A percentile compares a stretch with the other conserved stretches of the same genome.
These are phyloP conservation scores for Malus orientalis DNA, from an alignment of 306 rosid genomes.

Conservation along the genomic window DNA sequence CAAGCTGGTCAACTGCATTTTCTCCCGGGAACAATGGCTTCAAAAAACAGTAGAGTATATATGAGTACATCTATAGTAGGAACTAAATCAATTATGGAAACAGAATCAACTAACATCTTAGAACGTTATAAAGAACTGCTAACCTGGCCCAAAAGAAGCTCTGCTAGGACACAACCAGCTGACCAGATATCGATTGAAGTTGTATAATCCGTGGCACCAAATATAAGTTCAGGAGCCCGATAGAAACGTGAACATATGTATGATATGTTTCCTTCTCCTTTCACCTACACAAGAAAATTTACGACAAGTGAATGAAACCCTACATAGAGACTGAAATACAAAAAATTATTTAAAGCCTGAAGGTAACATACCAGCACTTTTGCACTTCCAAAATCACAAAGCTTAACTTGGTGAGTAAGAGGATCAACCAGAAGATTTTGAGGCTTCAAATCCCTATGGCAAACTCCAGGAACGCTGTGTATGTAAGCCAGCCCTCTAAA, in stretches of 20 bases:
- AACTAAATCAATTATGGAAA: background rate
- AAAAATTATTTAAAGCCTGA: background rate
- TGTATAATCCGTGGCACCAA: conserved; percentile 94
- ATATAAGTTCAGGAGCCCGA: conserved; percentile 94
- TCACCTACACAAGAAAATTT: conserved; percentile 42
- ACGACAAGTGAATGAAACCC: conserved; percentile 16
- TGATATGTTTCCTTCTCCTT: conserved; percentile 88
- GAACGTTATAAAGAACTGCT: conserved; percentile 7
- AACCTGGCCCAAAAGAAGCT: conserved; percentile 97
- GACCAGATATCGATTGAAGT: conserved; percentile 98
- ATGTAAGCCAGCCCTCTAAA: conserved; percentile 91
- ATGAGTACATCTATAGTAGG: background rate
- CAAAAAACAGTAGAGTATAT: conserved; percentile 9
- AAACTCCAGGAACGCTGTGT: conserved; percentile 84
- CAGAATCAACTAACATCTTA: background rate
- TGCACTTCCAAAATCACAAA: conserved; percentile 97
- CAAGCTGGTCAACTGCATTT: conserved; percentile 95
- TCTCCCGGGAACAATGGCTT: conserved; percentile 97
- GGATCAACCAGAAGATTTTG: conserved; percentile 98
- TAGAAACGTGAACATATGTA: conserved; percentile 94
- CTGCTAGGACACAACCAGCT: conserved; percentile 98
- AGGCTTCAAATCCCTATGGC: conserved; percentile 96
- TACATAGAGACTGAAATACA: background rate
- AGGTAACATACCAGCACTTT: conserved; percentile 70
- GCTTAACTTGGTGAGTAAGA: conserved; percentile 87